Conservation (phyloP, 2,329 filamentous ascomycete genomes). For the Catunica adiposa region DNA sequence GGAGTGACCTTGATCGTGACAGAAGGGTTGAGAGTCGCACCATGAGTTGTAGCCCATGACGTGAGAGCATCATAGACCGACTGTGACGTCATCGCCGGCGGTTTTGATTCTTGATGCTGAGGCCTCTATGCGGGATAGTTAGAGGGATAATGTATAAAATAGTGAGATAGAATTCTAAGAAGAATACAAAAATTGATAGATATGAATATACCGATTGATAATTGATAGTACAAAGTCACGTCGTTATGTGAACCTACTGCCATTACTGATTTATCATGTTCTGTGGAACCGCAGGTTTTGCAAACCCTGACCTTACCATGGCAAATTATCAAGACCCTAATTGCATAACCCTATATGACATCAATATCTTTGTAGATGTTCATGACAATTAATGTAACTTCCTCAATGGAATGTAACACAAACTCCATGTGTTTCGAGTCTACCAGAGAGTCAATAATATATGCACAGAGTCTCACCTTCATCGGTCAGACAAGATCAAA, state of each 20-base stretch:
- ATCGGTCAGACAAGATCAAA: not conserved
- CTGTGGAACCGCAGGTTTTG: not conserved
- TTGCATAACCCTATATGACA: not conserved
- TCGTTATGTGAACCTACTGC: too few species aligned
- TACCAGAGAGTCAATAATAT: too few species aligned
- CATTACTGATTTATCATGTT: not conserved
- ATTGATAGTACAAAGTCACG: too few species aligned
- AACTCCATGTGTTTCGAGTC: too few species aligned
- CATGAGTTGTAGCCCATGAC: slow-evolving; percentile 31
- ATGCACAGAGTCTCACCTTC: not conserved
- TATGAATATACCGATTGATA: too few species aligned
- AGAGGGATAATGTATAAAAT: too few species aligned
- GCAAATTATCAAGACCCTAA: not conserved
- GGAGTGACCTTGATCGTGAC: slow-evolving; percentile 37
- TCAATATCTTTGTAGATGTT: too few species aligned
- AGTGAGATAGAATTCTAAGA: too few species aligned
- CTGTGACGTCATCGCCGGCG: not conserved
- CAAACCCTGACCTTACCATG: not conserved
- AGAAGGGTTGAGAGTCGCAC: slow-evolving; percentile 31
- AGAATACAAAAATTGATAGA: too few species aligned
- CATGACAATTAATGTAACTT: too few species aligned
- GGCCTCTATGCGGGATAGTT: not conserved
- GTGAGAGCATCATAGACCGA: slow-evolving; percentile 22
- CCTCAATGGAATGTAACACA: too few species aligned
- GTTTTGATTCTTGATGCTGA: not conserved